Conservation (phyloP, 2,329 filamentous ascomycete species). For the Niveomyces coronatus region DNA sequence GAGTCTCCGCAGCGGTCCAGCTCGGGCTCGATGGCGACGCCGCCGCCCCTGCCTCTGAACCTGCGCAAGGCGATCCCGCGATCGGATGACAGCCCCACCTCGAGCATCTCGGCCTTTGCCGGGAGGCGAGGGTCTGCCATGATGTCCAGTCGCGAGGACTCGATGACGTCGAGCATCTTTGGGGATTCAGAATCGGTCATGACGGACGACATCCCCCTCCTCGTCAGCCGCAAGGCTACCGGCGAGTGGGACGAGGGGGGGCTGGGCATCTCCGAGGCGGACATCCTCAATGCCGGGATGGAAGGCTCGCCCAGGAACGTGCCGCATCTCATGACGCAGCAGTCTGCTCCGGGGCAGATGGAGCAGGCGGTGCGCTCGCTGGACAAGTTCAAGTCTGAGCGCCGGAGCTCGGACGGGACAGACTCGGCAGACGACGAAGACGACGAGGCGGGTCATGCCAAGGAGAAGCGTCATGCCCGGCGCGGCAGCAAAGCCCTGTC, state of each 20-base stretch:
- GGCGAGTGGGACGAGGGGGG: conserved; percentile 74
- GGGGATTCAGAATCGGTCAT: conserved; percentile 74
- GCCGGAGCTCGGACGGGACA: conserved; percentile 49
- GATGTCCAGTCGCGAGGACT: conserved; percentile 76
- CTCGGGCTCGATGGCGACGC: conserved; percentile 38
- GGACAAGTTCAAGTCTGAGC: conserved; percentile 53
- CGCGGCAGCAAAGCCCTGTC: conserved; percentile 27
- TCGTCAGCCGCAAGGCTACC: conserved; percentile 61
- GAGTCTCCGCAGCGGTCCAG: conserved; percentile 41
- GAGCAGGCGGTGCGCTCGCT: conserved; percentile 50
- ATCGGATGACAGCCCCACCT: conserved; percentile 75
- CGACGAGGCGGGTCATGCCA: conserved; percentile 49
- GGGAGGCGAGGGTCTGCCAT: conserved; percentile 65
- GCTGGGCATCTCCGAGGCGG: conserved; percentile 65
- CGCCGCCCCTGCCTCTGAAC: conserved; percentile 48
- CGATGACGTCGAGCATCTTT: conserved; percentile 78
- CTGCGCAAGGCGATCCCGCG: conserved; percentile 51
- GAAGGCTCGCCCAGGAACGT: conserved; percentile 32
- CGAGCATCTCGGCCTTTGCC: conserved; percentile 62
- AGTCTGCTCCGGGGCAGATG: conserved; percentile 55
- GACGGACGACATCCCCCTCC: conserved; percentile 67
- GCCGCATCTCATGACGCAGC: conserved; percentile 46
- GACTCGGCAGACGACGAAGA: conserved; percentile 95
- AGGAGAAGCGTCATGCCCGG: conserved; percentile 35
- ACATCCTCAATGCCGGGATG: conserved; percentile 23